Conservation (phyloP, 352 stramenopile species). For the Phytophthora pistaciae region DNA sequence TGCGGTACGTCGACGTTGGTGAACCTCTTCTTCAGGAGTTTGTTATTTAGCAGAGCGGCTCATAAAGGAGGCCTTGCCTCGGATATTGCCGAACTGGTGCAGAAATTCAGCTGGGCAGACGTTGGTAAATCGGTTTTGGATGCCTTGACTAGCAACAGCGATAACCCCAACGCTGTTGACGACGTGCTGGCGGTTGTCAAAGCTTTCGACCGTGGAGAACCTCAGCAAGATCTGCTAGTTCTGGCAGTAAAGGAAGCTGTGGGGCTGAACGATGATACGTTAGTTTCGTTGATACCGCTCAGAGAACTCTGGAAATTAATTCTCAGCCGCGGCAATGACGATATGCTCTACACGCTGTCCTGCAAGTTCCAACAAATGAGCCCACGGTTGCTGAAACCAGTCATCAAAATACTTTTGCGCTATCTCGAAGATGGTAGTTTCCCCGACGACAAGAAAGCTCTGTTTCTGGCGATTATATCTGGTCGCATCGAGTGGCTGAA, state of each 20-base stretch:
- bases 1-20: neutral
- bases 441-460: neutral
- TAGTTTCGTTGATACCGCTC: neutral
- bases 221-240: neutral
- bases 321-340: neutral
- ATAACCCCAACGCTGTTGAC: neutral
- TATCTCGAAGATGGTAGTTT: neutral
- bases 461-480: slow-evolving; percentile 1
- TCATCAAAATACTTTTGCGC: neutral
- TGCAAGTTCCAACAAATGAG: neutral
- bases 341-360: neutral
- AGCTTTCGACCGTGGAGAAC: neutral
- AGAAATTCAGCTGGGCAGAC: slow-evolving; percentile 22
- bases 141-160: neutral
- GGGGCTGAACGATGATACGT: neutral
- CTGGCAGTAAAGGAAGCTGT: neutral
- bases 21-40: neutral
- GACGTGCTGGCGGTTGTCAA: neutral
- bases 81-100: neutral
- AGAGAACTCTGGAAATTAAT: neutral
- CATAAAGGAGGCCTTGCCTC: neutral
- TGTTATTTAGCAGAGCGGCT: slow-evolving; percentile 5
- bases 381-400: neutral
- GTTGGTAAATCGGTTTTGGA: slow-evolving; percentile 11
- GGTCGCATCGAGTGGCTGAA: slow-evolving; percentile 18